phyloP scores from a whole-genome alignment of 257 asterid species.

The Rauvolfia tetraphylla region DNA sequence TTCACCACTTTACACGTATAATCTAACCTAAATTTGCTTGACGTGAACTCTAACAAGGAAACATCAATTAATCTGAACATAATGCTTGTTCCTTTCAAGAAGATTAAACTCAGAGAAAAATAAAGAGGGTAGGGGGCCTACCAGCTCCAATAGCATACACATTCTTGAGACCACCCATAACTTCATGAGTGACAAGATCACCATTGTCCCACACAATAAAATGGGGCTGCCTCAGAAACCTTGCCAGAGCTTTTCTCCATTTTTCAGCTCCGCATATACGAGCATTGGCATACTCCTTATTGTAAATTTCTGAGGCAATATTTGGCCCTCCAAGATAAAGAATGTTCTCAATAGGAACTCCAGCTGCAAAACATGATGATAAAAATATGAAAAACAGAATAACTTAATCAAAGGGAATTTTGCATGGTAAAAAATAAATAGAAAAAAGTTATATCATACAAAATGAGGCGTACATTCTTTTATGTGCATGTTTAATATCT shows the following conservation, averaged over 20 bases:
- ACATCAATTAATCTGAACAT: not conserved
- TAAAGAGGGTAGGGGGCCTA: slow-evolving; percentile 21
- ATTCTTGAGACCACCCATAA: slow-evolving; percentile 90
- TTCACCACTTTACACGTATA: not conserved
- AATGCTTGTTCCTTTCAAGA: not conserved
- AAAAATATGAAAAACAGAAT: not conserved
- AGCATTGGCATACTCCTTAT: slow-evolving; percentile 88
- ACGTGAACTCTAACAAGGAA: not conserved
- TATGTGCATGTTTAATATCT: not conserved
- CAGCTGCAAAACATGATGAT: slow-evolving; percentile 46
- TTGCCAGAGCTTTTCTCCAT: slow-evolving; percentile 84
- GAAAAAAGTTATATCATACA: not conserved
- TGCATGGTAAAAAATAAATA: not conserved
- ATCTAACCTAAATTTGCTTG: not conserved
- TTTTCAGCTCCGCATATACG: slow-evolving; percentile 87
- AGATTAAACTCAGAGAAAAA: slow-evolving; percentile 7
- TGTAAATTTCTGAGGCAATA: slow-evolving; percentile 88
- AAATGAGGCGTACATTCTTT: not conserved
- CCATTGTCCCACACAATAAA: slow-evolving; percentile 91
- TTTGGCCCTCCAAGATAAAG: slow-evolving; percentile 93
- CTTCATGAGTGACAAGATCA: slow-evolving; percentile 86
- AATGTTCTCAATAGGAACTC: slow-evolving; percentile 72
- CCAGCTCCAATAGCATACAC: slow-evolving; percentile 93
- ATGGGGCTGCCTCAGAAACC: slow-evolving; percentile 86
- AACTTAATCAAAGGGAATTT: not conserved